Conservation (phyloP, 352 stramenopile genomes). For the Phytophthora sp. region DNA sequence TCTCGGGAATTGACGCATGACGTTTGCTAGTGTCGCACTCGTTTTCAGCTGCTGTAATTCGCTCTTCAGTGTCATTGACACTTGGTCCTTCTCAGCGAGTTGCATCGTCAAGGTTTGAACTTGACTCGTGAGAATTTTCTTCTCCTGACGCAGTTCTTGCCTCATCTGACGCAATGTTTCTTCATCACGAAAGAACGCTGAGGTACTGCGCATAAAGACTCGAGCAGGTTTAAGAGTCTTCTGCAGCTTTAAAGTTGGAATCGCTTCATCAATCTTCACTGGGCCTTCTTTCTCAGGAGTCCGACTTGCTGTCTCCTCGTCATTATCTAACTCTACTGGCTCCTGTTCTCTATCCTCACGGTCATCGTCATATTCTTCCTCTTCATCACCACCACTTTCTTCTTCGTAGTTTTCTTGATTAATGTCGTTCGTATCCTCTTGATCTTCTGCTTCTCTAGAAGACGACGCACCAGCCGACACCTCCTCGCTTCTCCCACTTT, state of each 20-base stretch:
- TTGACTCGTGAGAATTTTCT: slow-evolving; percentile 43
- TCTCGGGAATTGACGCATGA: slow-evolving; percentile 28
- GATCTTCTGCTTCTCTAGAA: slow-evolving; percentile 31
- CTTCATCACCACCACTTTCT: background rate
- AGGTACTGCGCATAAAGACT: slow-evolving; percentile 27
- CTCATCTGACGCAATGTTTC: slow-evolving; percentile 57
- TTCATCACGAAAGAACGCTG: slow-evolving; percentile 61
- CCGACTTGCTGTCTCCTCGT: background rate
- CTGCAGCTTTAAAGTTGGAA: background rate
- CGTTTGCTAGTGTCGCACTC: slow-evolving; percentile 48
- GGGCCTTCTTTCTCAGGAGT: background rate
- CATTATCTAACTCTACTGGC: background rate
- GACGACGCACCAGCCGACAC: slow-evolving; percentile 18
- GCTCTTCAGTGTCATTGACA: slow-evolving; percentile 41
- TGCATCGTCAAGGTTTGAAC: slow-evolving; percentile 40
- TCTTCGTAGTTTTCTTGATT: slow-evolving; percentile 1
- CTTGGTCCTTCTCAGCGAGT: slow-evolving; percentile 43
- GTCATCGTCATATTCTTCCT: slow-evolving; percentile 29
- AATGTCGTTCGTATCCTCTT: slow-evolving; percentile 20
- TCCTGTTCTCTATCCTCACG: slow-evolving; percentile 5
- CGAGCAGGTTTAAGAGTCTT: slow-evolving; percentile 10
- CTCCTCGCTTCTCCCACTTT: slow-evolving; percentile 12
- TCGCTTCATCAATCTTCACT: no score
- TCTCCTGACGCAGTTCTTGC: slow-evolving; percentile 43
- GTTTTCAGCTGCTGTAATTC: slow-evolving; percentile 65